phyloP scores from a whole-genome alignment of 139 green algal genomes.

The Coelastrella sp. region DNA sequence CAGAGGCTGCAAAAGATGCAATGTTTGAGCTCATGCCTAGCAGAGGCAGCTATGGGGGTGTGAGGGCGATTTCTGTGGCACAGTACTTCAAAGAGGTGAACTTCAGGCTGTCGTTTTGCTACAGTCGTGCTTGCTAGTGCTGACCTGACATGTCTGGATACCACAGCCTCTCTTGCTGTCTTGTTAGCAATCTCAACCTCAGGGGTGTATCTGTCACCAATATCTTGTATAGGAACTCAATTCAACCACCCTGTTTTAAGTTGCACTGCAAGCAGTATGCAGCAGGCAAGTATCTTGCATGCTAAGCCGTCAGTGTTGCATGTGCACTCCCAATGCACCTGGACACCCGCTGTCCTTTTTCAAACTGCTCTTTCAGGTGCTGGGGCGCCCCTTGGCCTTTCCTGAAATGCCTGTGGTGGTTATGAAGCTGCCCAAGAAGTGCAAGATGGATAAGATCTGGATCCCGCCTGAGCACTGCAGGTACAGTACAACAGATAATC shows the following conservation, averaged over 20 bases:
- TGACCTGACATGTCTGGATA: too few species aligned
- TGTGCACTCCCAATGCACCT: too few species aligned
- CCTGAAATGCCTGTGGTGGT: not conserved
- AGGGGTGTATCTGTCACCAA: too few species aligned
- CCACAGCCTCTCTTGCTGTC: too few species aligned
- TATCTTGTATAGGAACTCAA: too few species aligned
- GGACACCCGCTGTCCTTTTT: not conserved
- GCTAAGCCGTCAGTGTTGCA: too few species aligned
- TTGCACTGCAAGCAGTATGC: too few species aligned
- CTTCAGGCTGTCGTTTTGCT: too few species aligned
- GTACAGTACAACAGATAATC: not conserved
- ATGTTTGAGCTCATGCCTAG: not conserved
- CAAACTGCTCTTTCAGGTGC: not conserved
- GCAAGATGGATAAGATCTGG: not conserved
- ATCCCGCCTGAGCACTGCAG: not conserved
- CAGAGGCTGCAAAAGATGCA: not conserved
- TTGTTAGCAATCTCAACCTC: too few species aligned
- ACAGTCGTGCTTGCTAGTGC: too few species aligned
- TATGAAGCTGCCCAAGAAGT: constrained; percentile 14
- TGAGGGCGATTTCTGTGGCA: not conserved
- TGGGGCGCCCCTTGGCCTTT: not conserved
- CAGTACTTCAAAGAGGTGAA: not conserved
- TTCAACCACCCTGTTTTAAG: too few species aligned
- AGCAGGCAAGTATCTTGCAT: too few species aligned
- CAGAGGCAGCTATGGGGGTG: not conserved